Evolutionary conservation across 345 rosid genomes (phyloP), one percentile per base, ranked within the genome.

Genomic region (Lagerstroemia speciosa): DNA sequence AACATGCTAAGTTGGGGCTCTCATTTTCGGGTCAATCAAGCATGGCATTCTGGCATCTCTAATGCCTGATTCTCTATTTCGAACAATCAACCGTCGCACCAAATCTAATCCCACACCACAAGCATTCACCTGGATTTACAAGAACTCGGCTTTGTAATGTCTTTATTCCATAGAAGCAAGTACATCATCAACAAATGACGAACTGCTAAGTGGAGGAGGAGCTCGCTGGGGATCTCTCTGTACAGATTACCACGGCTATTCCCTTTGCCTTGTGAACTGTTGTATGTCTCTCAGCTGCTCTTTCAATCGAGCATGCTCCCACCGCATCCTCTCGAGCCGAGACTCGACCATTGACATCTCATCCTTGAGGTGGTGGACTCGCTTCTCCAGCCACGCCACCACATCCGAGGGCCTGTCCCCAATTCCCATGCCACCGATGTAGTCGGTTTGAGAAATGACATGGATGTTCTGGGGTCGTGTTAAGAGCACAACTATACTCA

Each of bases 321-420:
- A 75, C 71, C 73, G 79, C 88, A 89, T 82, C 78, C 94, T 83
- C 85, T 89, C 90, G 52, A 87, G 76, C 79, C 85, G 82, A 62
- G 82, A 82, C 81, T 89, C 97, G 7, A 83, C 87, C 88, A 86
- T 86, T 34, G 83, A 69, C 83, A 93, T 83, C 81, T 87, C 94
- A 10, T 87, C 89, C 70, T 88, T 82, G 40, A 89, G 89, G 77
- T 89, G 79, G 78, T 86, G 90, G 69, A 83, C 62, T 77, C 88
- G 83, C 78, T 83, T 86, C 79, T 93, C 96, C 75, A 87, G 62
- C 93, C 97, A 87, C 9, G 78, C 79, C 7, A 77, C 73, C 27
- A 83, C 74, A 81, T 86, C 89, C 27, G 75, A n/a, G 16, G 74
- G 52, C 62, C 83, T 81, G 70, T 78, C 80, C 20, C 74, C 74